Base-by-base conservation (phyloP, 2,329 filamentous ascomycete genomes). In the Stagonosporopsis cucurbitacearum region DNA sequence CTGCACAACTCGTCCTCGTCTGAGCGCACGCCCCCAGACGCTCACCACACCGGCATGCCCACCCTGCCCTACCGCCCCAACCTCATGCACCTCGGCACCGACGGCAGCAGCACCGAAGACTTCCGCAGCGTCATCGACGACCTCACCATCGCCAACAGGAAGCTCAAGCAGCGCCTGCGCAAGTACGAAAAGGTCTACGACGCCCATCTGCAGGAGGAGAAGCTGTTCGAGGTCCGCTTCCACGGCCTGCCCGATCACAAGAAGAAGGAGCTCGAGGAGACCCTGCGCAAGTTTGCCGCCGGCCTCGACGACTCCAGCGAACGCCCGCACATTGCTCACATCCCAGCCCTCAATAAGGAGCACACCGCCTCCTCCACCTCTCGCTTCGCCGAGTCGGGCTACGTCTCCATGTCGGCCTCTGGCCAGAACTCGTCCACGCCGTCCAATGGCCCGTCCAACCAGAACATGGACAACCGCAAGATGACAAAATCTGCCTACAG, bases 91-190 rank as follows among this genome's bases (percentile, higher is more conserved):
- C 35, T 74, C 9, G 71, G 65, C 39, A 77, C 75, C 6, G 77
- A 78, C 41, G 79, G 78, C 26, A 90, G 85, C 68, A 88, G 87
- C 46, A 86, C 84, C 25, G 90, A 90, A 53, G 91, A 93, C 52
- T 93, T 87, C 57, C 83, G 91, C 42, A 89, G 89, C 62, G 90
- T 96, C 15, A 96, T 96, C 43, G 91, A 96, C 66, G 92, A 96
- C 70, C 75, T 96, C 55, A 96, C 91, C 0, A 80, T 96, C 23
- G 89, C 92, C 69, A 96, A 95, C 70, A 90, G 91, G 71, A 88
- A 86, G 47, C 74, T 96, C 58, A 92, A 88, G 76, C 86, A 88
- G 63, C 86, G 87, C 66, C 68, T 96, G 50, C 88, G 85, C 66
- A 87, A 85, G 49, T 90, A 90, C 59, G 88, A 90, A 71, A 86